phyloP scores from a whole-genome alignment of 345 rosid genomes.

The Clarkia xantiana region DNA sequence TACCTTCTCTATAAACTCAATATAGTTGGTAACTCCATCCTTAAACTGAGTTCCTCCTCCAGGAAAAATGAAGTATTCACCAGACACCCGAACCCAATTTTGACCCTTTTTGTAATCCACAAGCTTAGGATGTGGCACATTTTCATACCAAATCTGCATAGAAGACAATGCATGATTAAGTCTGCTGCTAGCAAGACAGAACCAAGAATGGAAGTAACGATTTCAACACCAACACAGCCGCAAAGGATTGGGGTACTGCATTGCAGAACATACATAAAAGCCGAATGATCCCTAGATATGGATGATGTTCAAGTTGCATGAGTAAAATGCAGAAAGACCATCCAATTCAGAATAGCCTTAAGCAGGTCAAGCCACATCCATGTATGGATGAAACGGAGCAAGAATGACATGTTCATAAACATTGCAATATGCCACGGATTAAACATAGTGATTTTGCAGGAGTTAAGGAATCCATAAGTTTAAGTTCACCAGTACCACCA shows the following conservation, averaged over 20 bases:
- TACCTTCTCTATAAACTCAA: slow-evolving; percentile 57
- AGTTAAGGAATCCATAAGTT: too few relatives aligned
- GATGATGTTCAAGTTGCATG: too few relatives aligned
- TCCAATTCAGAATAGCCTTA: too few relatives aligned
- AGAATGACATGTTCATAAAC: too few relatives aligned
- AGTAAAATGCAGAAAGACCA: too few relatives aligned
- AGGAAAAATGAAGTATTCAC: slow-evolving; percentile 59
- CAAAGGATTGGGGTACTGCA: neutral
- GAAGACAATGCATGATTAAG: slow-evolving; percentile 3
- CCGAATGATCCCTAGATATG: neutral
- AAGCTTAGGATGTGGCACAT: slow-evolving; percentile 91
- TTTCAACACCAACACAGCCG: neutral
- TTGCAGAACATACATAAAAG: neutral
- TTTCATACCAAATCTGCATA: slow-evolving; percentile 59
- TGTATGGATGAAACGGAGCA: too few relatives aligned
- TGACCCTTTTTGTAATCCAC: slow-evolving; percentile 93
- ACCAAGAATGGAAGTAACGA: neutral
- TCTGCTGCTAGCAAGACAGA: slow-evolving; percentile 2
- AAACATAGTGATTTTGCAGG: too few relatives aligned
- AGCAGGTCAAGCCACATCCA: too few relatives aligned
- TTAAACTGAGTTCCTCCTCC: slow-evolving; percentile 97
- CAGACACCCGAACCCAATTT: slow-evolving; percentile 67
- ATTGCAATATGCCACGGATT: too few relatives aligned
- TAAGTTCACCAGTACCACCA: too few relatives aligned
- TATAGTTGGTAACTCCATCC: slow-evolving; percentile 56